Evolutionary conservation across 2,329 filamentous ascomycete species (phyloP).

Genomic region (Penicillium sp.): DNA sequence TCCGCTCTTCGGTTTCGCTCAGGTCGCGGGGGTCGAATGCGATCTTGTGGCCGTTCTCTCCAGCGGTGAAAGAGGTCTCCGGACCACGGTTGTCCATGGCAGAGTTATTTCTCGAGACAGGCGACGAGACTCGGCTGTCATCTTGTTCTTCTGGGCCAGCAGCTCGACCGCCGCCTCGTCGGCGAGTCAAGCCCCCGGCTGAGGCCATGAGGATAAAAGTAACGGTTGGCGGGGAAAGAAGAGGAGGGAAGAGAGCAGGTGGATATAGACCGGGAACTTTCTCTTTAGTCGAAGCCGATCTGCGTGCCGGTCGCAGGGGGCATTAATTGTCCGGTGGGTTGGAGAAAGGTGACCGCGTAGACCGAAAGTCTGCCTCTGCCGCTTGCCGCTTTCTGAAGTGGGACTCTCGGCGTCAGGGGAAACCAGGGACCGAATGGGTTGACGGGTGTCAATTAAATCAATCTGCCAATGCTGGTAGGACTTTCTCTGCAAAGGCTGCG

Average conservation of each 20-base stretch:
- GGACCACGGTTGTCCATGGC: slow-evolving; percentile 55
- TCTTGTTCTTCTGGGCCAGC: slow-evolving; percentile 60
- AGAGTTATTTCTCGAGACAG: slow-evolving; percentile 60
- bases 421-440: slow-evolving; percentile 23
- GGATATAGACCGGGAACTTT: slow-evolving; percentile 4
- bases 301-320: slow-evolving; percentile 21
- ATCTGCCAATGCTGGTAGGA: neutral
- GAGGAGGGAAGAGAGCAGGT: slow-evolving; percentile 4
- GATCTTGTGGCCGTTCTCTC: slow-evolving; percentile 98
- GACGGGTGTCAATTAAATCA: neutral
- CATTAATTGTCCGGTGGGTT: slow-evolving; percentile 25
- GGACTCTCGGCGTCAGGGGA: slow-evolving; percentile 28
- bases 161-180: slow-evolving; percentile 63
- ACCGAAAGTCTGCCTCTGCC: slow-evolving; percentile 23
- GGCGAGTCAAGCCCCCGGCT: slow-evolving; percentile 69
- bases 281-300: slow-evolving; percentile 14
- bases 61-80: slow-evolving; percentile 77
- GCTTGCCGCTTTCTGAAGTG: slow-evolving; percentile 21
- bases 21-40: slow-evolving; percentile 97
- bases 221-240: slow-evolving; percentile 13
- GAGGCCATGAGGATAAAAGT: slow-evolving; percentile 55
- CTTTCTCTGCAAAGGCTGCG: neutral
- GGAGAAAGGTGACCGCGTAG: slow-evolving; percentile 20
- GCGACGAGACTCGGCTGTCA: slow-evolving; percentile 64
- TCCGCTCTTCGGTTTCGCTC: slow-evolving; percentile 91